These are phyloP conservation scores for Oehlia diaphana DNA, from an alignment of 192 early-diverging fungal species.

Conservation along the genomic window DNA sequence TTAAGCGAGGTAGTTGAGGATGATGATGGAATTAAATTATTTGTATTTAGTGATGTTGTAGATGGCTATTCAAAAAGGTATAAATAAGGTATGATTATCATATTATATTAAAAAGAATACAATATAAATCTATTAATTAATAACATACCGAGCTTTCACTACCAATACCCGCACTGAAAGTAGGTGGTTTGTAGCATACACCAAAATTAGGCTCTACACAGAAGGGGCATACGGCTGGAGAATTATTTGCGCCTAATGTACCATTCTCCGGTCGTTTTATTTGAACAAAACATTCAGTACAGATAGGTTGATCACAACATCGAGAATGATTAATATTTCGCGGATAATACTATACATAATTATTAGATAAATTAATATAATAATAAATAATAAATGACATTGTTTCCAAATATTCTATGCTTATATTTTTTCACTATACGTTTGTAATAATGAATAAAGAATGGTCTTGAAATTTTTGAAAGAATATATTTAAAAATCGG, in stretches of 20 bases:
- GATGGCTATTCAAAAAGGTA: constrained; percentile 16
- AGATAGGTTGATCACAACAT: constrained; percentile 95
- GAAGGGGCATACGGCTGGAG: constrained; percentile 80
- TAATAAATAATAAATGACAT: no score
- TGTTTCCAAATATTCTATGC: no score
- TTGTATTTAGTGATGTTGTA: neutral
- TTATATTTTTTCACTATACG: no score
- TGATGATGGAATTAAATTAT: constrained; percentile 12
- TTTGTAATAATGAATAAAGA: no score
- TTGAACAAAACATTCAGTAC: constrained; percentile 97
- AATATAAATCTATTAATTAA: neutral
- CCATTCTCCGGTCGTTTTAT: constrained; percentile 75
- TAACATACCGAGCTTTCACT: constrained; percentile 21
- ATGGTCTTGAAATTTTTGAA: no score
- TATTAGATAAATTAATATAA: no score
- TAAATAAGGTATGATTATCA: constrained; percentile 30
- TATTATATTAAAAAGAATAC: neutral
- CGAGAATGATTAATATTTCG: constrained; percentile 88
- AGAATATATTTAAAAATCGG: no score
- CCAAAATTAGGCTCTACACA: constrained; percentile 88
- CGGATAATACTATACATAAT: constrained; percentile 73
- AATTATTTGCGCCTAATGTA: constrained; percentile 59
- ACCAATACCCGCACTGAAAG: constrained; percentile 30
- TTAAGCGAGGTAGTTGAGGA: constrained; percentile 30
- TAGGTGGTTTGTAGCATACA: constrained; percentile 66